phyloP scores from a whole-genome alignment of 2,329 filamentous ascomycete species.

The Xylariaceae sp. region DNA sequence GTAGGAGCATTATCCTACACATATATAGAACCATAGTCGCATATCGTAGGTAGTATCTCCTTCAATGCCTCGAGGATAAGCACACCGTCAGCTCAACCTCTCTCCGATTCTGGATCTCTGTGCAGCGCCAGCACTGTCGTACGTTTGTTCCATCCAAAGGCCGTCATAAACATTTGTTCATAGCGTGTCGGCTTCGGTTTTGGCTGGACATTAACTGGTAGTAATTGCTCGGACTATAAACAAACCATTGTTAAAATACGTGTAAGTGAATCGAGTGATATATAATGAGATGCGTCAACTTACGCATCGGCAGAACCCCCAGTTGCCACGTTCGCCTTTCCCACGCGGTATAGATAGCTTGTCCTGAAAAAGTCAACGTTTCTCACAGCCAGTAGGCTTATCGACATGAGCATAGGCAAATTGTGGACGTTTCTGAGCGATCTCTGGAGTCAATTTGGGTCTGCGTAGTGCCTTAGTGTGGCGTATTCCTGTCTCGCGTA shows the following conservation, averaged over 20 bases:
- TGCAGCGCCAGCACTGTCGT: background rate
- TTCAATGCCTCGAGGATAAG: background rate
- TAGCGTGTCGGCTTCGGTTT: background rate
- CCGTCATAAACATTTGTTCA: background rate
- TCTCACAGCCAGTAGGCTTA: background rate
- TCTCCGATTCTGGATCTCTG: background rate
- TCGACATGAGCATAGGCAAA: background rate
- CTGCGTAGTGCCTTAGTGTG: background rate
- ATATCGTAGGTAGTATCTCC: background rate
- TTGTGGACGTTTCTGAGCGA: background rate
- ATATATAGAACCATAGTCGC: background rate
- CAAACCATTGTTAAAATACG: background rate
- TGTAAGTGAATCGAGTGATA: background rate
- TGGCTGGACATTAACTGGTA: background rate
- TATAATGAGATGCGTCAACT: background rate
- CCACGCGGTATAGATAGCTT: background rate
- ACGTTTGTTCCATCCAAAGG: background rate
- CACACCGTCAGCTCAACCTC: background rate
- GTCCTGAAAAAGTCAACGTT: background rate
- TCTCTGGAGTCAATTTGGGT: background rate
- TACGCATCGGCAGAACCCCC: background rate
- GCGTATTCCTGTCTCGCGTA: background rate
- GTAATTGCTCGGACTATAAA: background rate
- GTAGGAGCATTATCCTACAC: constrained; percentile 1
- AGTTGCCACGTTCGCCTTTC: background rate